A percentile compares a stretch with the other conserved stretches of the same genome.
phyloP scores from a whole-genome alignment of 176 grass and related monocot genomes.

The Dactylis glomerata region DNA sequence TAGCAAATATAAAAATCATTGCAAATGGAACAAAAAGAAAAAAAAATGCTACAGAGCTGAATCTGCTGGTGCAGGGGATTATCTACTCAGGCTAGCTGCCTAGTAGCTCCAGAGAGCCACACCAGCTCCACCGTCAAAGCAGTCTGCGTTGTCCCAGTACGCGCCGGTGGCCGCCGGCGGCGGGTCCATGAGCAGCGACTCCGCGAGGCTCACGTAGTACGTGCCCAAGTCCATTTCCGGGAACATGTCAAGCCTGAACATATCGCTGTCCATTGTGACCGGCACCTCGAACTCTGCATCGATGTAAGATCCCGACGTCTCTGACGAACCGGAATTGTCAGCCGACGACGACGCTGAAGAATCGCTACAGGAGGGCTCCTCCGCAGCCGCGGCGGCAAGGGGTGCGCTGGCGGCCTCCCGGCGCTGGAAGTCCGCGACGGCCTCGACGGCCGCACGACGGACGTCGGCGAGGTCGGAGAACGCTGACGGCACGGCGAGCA shows the following conservation, averaged over 20 bases:
- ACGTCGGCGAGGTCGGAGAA: slow-evolving; percentile 31
- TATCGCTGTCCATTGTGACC: neutral
- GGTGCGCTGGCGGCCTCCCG: neutral
- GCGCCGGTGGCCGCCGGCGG: neutral
- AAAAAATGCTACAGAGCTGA: slow-evolving; percentile 4
- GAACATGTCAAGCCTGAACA: slow-evolving; percentile 28
- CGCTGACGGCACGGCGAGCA: slow-evolving; percentile 31
- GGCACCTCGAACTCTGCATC: neutral
- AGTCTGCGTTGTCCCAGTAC: slow-evolving; percentile 11
- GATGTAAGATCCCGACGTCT: neutral
- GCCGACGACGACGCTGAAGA: neutral
- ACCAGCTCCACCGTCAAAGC: neutral
- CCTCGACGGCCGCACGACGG: slow-evolving; percentile 41
- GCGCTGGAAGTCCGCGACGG: slow-evolving; percentile 32
- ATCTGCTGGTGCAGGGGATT: neutral
- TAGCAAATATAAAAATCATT: neutral
- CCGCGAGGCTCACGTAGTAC: slow-evolving; percentile 48
- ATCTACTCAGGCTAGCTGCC: neutral
- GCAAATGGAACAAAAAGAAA: neutral
- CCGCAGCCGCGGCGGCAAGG: neutral
- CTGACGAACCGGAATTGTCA: neutral
- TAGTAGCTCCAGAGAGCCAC: slow-evolving; percentile 42
- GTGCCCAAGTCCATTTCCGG: slow-evolving; percentile 23
- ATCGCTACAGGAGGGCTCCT: neutral
- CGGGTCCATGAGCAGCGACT: slow-evolving; percentile 53